Conservation (phyloP, 805 yeast genomes). For the Kazachstania psychrophila region DNA sequence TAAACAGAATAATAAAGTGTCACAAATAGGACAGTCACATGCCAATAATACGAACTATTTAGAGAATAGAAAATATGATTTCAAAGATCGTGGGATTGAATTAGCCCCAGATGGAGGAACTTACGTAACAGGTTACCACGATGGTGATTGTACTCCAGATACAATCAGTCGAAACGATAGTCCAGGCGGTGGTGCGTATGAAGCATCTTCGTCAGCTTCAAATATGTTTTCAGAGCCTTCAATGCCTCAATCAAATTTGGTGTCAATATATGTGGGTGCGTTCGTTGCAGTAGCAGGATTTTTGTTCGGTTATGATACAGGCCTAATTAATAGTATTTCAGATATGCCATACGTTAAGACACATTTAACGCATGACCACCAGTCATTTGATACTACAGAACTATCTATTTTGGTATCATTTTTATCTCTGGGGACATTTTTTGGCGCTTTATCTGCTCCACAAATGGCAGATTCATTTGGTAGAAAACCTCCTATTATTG, state of each 20-base stretch:
- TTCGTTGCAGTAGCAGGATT: constrained; percentile 90
- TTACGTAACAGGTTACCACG: not conserved
- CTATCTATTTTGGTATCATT: constrained; percentile 67
- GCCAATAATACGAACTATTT: too few species aligned
- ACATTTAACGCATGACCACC: constrained; percentile 43
- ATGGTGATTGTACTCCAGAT: not conserved
- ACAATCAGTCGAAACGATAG: not conserved
- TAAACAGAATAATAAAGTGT: too few species aligned
- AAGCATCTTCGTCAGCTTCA: constrained; percentile 7
- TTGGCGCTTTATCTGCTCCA: constrained; percentile 55
- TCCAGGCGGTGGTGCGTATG: not conserved
- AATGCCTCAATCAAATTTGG: constrained; percentile 40
- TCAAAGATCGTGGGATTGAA: too few species aligned
- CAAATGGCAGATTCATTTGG: constrained; percentile 63
- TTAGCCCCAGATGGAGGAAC: too few species aligned
- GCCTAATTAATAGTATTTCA: constrained; percentile 66
- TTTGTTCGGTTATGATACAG: constrained; percentile 84
- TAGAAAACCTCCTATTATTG: constrained; percentile 55
- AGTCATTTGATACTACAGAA: constrained; percentile 48
- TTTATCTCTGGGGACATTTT: constrained; percentile 73
- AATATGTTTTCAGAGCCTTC: constrained; percentile 26
- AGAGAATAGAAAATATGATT: too few species aligned
- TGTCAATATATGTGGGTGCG: constrained; percentile 65
- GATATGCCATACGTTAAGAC: constrained; percentile 63
- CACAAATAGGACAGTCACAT: too few species aligned